Evolutionary conservation across 2,329 filamentous ascomycete species (phyloP).

Genomic region (Ilyonectria destructans): DNA sequence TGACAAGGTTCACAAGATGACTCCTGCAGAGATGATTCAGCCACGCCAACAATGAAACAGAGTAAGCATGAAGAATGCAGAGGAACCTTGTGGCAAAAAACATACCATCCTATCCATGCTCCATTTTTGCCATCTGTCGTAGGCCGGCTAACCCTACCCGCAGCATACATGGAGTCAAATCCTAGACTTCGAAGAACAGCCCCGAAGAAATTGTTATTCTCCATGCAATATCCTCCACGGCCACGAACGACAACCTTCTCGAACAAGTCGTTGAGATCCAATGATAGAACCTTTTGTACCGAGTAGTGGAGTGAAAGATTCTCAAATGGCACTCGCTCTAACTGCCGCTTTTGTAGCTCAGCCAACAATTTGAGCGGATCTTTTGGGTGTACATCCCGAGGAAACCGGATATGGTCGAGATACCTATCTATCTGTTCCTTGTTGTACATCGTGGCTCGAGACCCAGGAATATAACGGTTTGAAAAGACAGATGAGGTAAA

Average conservation of each 20-base stretch:
- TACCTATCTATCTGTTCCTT: conserved; percentile 20
- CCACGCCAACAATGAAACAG: not conserved
- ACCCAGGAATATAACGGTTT: too few relatives aligned
- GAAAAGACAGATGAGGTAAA: not conserved
- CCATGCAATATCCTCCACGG: conserved; percentile 32
- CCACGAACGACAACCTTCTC: conserved; percentile 19
- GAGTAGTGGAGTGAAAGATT: conserved; percentile 34
- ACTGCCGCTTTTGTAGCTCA: conserved; percentile 26
- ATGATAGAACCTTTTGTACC: conserved; percentile 5
- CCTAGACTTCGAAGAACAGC: conserved; percentile 18
- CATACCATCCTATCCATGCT: conserved; percentile 27
- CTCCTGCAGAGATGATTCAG: conserved; percentile 7
- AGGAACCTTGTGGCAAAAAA: not conserved
- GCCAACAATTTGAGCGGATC: conserved; percentile 16
- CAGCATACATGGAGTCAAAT: conserved; percentile 21
- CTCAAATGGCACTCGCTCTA: conserved; percentile 32
- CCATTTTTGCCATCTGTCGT: not conserved
- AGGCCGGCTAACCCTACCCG: conserved; percentile 14
- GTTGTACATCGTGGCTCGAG: conserved; percentile 10
- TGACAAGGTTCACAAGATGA: conserved; percentile 20
- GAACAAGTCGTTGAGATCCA: conserved; percentile 22
- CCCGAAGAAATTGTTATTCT: conserved; percentile 34
- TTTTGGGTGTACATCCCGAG: conserved; percentile 7
- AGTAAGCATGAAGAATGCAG: not conserved
- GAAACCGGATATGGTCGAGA: conserved; percentile 26